Evolutionary conservation across 768 basidiomycete species (phyloP).

Genomic region (Favolaschia claudopus): DNA sequence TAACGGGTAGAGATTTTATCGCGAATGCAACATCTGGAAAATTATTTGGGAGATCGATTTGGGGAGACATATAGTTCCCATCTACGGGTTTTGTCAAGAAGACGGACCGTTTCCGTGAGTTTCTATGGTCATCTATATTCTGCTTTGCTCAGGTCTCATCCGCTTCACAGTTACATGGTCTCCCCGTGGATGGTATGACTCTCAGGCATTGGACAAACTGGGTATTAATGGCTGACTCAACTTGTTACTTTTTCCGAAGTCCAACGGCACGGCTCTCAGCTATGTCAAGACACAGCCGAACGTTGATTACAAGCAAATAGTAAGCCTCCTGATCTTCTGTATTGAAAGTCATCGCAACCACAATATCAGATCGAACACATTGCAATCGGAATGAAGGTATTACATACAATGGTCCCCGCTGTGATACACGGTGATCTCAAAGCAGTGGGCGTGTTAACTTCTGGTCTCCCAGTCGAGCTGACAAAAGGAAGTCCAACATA

Average conservation of each 20-base stretch:
- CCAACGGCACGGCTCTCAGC: slow-evolving; percentile 53
- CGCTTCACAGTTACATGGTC: slow-evolving; percentile 57
- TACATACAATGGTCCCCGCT: slow-evolving; percentile 56
- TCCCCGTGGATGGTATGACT: slow-evolving; percentile 60
- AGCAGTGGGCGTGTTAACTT: slow-evolving; percentile 43
- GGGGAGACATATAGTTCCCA: slow-evolving; percentile 60
- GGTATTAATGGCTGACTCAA: neutral
- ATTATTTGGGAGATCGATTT: slow-evolving; percentile 59
- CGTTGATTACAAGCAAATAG: slow-evolving; percentile 52
- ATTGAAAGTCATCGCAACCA: neutral
- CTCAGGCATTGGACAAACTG: too few relatives aligned
- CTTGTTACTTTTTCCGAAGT: neutral
- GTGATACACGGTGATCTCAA: slow-evolving; percentile 64
- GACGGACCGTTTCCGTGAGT: slow-evolving; percentile 63
- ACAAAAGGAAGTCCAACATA: slow-evolving; percentile 53
- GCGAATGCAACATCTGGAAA: slow-evolving; percentile 62
- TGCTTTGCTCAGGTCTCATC: neutral
- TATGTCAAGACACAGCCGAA: slow-evolving; percentile 50
- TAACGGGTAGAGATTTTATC: slow-evolving; percentile 51
- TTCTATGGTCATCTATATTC: neutral
- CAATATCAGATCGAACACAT: slow-evolving; percentile 51
- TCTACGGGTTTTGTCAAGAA: slow-evolving; percentile 60
- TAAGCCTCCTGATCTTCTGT: slow-evolving; percentile 28
- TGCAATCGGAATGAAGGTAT: slow-evolving; percentile 50
- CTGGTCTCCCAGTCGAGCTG: neutral